Evolutionary conservation across 2,329 filamentous ascomycete genomes (phyloP), one percentile per base, ranked within the genome.

Genomic region (Hymenoscyphus fructigenus): DNA sequence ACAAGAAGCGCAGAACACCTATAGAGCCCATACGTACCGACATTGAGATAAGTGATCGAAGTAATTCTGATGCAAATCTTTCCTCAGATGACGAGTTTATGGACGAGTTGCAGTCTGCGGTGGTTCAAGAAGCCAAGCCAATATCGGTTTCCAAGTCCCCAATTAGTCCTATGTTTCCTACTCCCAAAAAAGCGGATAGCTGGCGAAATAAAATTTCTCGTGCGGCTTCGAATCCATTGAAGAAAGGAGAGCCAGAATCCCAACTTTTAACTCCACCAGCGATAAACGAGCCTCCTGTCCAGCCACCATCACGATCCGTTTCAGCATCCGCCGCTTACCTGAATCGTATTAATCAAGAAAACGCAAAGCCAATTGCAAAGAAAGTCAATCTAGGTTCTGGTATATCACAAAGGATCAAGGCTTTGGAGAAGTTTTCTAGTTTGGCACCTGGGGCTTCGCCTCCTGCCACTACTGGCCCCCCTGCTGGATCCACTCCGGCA

Each of bases 361-460:
- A 71, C 50, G 61, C 78, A n/a, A 77, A 84, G 15, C 83, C 83
- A 60, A 74, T 89, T 59, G 80, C 83, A 3, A 92, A 91, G 75
- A 96, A 93, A 76, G 84, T 89, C 69, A 95, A 91, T 72, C 85
- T 98, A 28, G 93, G 92, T 7, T 93, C 91, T 9, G 93, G 92
- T 70, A 97, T 99, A 66, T 96, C 94, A 2, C 92, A 94, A 76
- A 89, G 95, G 53, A 98, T 98, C 76, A 96, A 97, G 77, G 93
- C 93, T 6, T 82, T 99, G 61, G 91, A 97, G 75, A 93, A 92
- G 76, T 84, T 95, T 69, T 84, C 88, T 65, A 78, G 83, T 74
- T 69, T 67, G 70, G 65, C 77, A 28, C 80, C 83, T 3, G 81
- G 82, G 3, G 53, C 69, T 28, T 61, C 70, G 53, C 61, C 68